phyloP scores from a whole-genome alignment of 805 yeast genomes.

The Trichomonascus vanleenenianus region DNA sequence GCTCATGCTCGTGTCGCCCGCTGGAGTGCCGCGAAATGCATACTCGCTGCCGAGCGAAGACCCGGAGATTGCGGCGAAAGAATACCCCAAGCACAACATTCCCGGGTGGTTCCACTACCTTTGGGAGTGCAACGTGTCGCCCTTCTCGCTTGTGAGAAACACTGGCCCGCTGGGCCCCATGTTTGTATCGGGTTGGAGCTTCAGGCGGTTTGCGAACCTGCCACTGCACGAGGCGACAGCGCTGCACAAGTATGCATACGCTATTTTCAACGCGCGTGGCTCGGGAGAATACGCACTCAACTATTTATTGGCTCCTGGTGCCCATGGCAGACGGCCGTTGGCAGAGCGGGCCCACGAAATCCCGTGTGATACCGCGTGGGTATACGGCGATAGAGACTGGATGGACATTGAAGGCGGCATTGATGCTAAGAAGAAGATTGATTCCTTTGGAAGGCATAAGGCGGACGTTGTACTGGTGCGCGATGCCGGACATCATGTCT shows the following conservation, averaged over 20 bases:
- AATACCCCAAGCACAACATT: conserved; percentile 25
- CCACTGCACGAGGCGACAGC: conserved; percentile 37
- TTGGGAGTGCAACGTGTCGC: conserved; percentile 85
- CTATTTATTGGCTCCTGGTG: conserved; percentile 83
- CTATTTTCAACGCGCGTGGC: conserved; percentile 78
- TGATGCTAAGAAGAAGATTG: conserved; percentile 27
- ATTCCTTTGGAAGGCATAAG: not conserved
- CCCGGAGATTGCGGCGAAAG: conserved; percentile 9
- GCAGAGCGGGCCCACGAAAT: conserved; percentile 42
- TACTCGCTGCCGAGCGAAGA: conserved; percentile 10
- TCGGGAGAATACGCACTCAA: conserved; percentile 91
- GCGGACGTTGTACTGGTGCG: conserved; percentile 25
- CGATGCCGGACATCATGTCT: conserved; percentile 66
- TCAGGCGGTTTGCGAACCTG: conserved; percentile 65
- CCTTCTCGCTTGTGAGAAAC: conserved; percentile 70
- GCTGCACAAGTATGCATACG: conserved; percentile 73
- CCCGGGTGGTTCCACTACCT: conserved; percentile 73
- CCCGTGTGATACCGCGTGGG: conserved; percentile 64
- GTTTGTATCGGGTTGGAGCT: conserved; percentile 84
- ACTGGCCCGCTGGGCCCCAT: conserved; percentile 79
- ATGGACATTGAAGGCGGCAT: conserved; percentile 41
- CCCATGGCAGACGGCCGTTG: conserved; percentile 74
- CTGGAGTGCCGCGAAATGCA: conserved; percentile 57
- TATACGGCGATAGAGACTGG: conserved; percentile 79
- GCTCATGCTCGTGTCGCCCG: conserved; percentile 81